phyloP scores from a whole-genome alignment of 345 rosid species.

The Lepidium sativum region DNA sequence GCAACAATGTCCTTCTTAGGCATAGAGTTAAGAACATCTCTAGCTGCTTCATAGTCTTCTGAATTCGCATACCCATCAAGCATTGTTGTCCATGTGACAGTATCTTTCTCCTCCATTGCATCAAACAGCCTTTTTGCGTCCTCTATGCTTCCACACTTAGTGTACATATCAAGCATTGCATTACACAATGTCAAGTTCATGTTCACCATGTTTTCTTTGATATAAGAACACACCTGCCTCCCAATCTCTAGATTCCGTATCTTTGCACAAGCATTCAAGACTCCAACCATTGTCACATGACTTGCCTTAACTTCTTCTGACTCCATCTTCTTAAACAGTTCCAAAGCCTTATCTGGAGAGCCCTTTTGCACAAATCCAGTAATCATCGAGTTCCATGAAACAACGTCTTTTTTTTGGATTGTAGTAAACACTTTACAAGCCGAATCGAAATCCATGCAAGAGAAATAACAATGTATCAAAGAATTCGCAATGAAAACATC shows the following conservation, averaged over 20 bases:
- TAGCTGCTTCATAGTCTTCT: slow-evolving; percentile 43
- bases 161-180: slow-evolving; percentile 68
- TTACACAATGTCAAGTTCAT: slow-evolving; percentile 50
- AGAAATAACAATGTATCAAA: slow-evolving; percentile 50
- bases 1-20: slow-evolving; percentile 47
- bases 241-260: slow-evolving; percentile 48
- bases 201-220: slow-evolving; percentile 33
- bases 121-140: slow-evolving; percentile 51
- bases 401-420: slow-evolving; percentile 46
- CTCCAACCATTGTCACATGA: slow-evolving; percentile 62
- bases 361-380: slow-evolving; percentile 52
- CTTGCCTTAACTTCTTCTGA: slow-evolving; percentile 45
- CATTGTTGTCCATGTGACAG: slow-evolving; percentile 65
- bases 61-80: slow-evolving; percentile 61
- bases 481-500: slow-evolving; percentile 53
- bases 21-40: slow-evolving; percentile 40
- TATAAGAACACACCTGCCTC: slow-evolving; percentile 39
- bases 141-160: slow-evolving; percentile 58
- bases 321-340: slow-evolving; percentile 44
- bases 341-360: slow-evolving; percentile 46
- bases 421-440: slow-evolving; percentile 46
- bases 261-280: slow-evolving; percentile 57
- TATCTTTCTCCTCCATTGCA: slow-evolving; percentile 46
- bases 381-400: slow-evolving; percentile 80
- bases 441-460: slow-evolving; percentile 47